These are phyloP conservation scores for Colletotrichum sp. DNA, from an alignment of 2,329 filamentous ascomycete species.

Conservation along the genomic window DNA sequence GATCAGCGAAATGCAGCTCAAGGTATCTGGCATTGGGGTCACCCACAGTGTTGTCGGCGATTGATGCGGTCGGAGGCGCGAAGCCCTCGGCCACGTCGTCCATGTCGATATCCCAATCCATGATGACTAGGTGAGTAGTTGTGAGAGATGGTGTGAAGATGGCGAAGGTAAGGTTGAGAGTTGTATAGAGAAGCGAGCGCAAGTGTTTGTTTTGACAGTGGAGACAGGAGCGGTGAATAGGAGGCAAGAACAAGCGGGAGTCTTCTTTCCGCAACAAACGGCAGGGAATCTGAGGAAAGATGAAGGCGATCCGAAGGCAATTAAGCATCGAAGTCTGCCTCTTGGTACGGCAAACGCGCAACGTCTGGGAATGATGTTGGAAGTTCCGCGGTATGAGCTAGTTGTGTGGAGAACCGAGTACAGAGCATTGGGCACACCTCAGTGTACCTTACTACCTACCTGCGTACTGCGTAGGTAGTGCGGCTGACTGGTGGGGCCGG, in stretches of 20 bases:
- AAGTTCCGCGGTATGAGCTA: background rate
- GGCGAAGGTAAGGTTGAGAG: background rate
- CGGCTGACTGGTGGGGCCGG: background rate
- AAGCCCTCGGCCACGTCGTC: conserved; percentile 58
- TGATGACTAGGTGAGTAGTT: conserved; percentile 33
- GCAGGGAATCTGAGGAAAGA: background rate
- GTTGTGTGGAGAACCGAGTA: background rate
- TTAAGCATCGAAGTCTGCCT: background rate
- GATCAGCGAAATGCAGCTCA: background rate
- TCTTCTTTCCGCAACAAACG: background rate
- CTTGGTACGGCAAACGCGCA: background rate
- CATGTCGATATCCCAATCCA: conserved; percentile 78
- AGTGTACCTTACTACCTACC: background rate
- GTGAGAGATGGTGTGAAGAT: conserved; percentile 12
- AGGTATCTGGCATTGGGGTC: background rate
- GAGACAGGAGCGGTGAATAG: background rate
- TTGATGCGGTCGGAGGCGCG: background rate
- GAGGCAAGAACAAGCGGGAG: background rate
- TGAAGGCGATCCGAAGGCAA: background rate
- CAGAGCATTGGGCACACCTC: background rate
- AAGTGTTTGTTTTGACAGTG: background rate
- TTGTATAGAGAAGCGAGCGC: background rate
- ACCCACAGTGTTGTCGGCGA: background rate
- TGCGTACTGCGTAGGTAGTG: background rate
- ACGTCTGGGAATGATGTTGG: background rate